A percentile compares a stretch with the other conserved stretches of the same genome.
These are phyloP conservation scores for Powellomyces hirtus DNA, from an alignment of 192 early-diverging fungal species.

Conservation along the genomic window DNA sequence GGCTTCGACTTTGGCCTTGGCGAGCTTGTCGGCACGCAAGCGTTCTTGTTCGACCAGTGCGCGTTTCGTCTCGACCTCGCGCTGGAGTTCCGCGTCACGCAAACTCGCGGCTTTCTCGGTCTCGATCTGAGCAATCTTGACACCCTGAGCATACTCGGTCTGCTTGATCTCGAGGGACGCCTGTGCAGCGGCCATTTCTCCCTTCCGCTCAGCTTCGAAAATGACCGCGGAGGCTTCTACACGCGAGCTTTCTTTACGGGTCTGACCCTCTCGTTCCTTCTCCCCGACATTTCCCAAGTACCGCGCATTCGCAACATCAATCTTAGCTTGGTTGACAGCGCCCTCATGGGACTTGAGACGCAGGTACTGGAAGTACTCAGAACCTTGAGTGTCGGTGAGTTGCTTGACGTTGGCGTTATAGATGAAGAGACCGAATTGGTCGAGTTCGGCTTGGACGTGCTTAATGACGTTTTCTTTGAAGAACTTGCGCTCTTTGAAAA, in stretches of 20 bases:
- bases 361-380: conserved; percentile 57
- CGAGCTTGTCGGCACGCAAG: conserved; percentile 40
- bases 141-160: conserved; percentile 35
- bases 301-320: conserved; percentile 54
- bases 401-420: conserved; percentile 61
- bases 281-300: conserved; percentile 50
- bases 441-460: conserved; percentile 48
- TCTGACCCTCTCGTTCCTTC: conserved; percentile 47
- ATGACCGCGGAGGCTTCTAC: conserved; percentile 49
- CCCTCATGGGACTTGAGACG: conserved; percentile 49
- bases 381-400: conserved; percentile 47
- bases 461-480: conserved; percentile 54
- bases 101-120: conserved; percentile 41
- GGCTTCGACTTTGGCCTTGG: conserved; percentile 48
- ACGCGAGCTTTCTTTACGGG: conserved; percentile 33
- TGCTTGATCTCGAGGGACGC: conserved; percentile 34
- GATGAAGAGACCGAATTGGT: conserved; percentile 54
- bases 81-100: conserved; percentile 46
- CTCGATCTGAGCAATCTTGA: conserved; percentile 51
- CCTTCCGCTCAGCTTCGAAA: conserved; percentile 46
- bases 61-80: conserved; percentile 43
- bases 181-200: conserved; percentile 29
- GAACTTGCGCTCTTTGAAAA: conserved; percentile 50
- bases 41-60: conserved; percentile 42
- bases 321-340: conserved; percentile 57